Percentiles rank a stretch among this genome's conserved stretches.
These are phyloP conservation scores for Myochromella boudieri DNA, from an alignment of 768 basidiomycete genomes.

Conservation along the genomic window DNA sequence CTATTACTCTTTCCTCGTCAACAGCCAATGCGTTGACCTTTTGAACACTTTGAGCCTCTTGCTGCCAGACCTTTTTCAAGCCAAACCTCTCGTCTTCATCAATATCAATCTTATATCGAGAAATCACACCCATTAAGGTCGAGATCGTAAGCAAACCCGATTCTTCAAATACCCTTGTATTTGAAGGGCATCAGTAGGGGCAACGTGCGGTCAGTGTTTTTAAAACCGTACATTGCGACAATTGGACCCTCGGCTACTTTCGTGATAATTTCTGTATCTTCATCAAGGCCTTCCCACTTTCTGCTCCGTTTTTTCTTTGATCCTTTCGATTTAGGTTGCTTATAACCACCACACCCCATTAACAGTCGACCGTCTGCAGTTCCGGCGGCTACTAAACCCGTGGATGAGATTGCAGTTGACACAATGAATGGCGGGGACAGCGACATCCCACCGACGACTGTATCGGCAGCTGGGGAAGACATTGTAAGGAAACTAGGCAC, in stretches of 20 bases:
- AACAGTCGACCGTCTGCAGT: conserved; percentile 77
- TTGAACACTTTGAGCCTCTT: conserved; percentile 38
- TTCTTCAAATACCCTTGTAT: conserved; percentile 49
- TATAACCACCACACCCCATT: conserved; percentile 70
- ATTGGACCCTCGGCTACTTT: conserved; percentile 74
- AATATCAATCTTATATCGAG: conserved; percentile 45
- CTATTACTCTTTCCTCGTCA: conserved; percentile 45
- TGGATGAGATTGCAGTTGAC: conserved; percentile 56
- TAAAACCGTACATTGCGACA: conserved; percentile 57
- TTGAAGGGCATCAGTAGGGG: conserved; percentile 3
- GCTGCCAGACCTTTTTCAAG: conserved; percentile 47
- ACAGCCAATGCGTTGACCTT: conserved; percentile 69
- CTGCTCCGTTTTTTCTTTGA: conserved; percentile 53
- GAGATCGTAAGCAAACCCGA: conserved; percentile 49
- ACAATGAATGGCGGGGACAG: conserved; percentile 77
- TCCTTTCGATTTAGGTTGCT: conserved; percentile 23
- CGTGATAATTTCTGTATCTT: conserved; percentile 39
- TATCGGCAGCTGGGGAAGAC: conserved; percentile 32
- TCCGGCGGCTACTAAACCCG: conserved; percentile 64
- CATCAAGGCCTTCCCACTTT: conserved; percentile 72
- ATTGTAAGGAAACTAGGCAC: conserved; percentile 2
- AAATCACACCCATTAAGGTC: conserved; percentile 61
- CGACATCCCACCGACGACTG: conserved; percentile 46
- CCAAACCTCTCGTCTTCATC: conserved; percentile 36
- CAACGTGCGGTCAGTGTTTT: no score